Conservation (phyloP, 352 stramenopile genomes). For the Globisporangium okanoganense region DNA sequence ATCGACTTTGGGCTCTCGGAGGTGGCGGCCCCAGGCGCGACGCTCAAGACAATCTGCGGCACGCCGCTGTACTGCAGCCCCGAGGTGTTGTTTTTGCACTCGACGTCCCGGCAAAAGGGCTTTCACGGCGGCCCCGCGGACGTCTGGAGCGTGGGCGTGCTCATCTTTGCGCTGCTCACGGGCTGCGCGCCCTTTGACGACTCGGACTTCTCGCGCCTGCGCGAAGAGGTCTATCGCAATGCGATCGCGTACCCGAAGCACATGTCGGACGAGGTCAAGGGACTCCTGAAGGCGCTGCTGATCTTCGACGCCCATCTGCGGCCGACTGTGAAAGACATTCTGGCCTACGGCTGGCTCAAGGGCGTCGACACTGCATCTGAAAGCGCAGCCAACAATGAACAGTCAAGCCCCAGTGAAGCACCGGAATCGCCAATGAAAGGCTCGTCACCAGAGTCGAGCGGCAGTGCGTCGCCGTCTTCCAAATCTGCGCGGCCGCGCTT, state of each 20-base stretch:
- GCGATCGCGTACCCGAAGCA: constrained; percentile 59
- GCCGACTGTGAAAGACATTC: constrained; percentile 54
- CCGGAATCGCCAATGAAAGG: neutral
- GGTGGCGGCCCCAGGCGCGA: constrained; percentile 65
- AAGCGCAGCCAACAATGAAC: neutral
- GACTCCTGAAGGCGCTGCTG: constrained; percentile 63
- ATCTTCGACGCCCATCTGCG: constrained; percentile 55
- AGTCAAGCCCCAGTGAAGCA: neutral
- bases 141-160: constrained; percentile 73
- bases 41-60: constrained; percentile 68
- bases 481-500: constrained; percentile 29
- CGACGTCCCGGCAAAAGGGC: constrained; percentile 29
- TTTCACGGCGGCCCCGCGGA: constrained; percentile 65
- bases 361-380: neutral
- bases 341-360: constrained; percentile 61
- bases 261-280: constrained; percentile 60
- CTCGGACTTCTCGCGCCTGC: constrained; percentile 60
- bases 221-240: constrained; percentile 65
- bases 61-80: constrained; percentile 82
- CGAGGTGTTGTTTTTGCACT: constrained; percentile 69
- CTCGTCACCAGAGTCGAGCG: neutral
- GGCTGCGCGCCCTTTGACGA: constrained; percentile 80
- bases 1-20: constrained; percentile 96
- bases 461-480: neutral
- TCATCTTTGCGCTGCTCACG: constrained; percentile 81